A percentile compares a stretch with the other conserved stretches of the same genome.
These are phyloP conservation scores for Lanmaoa pseudosensibilis DNA, from an alignment of 768 basidiomycete species.

Conservation along the genomic window DNA sequence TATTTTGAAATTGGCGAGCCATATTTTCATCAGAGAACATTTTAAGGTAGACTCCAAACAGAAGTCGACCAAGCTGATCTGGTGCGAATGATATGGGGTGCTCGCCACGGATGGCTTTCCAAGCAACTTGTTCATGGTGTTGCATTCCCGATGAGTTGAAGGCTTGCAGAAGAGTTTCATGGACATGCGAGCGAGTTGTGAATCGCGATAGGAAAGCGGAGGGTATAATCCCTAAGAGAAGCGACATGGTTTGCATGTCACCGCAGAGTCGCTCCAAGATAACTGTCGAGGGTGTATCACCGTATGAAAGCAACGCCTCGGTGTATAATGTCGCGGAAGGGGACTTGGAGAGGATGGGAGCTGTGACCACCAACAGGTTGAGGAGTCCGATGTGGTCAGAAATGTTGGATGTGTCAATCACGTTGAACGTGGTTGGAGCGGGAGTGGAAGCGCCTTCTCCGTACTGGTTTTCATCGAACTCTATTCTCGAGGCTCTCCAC, in stretches of 20 bases:
- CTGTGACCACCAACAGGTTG: slow-evolving; percentile 24
- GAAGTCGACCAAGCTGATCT: slow-evolving; percentile 24
- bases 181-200: slow-evolving; percentile 30
- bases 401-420: slow-evolving; percentile 36
- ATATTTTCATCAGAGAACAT: slow-evolving; percentile 35
- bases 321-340: slow-evolving; percentile 31
- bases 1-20: slow-evolving; percentile 6
- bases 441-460: slow-evolving; percentile 7
- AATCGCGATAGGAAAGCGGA: slow-evolving; percentile 27
- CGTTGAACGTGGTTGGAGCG: slow-evolving; percentile 32
- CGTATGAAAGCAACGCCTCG: slow-evolving; percentile 22
- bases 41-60: slow-evolving; percentile 28
- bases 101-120: slow-evolving; percentile 20
- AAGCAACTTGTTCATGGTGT: slow-evolving; percentile 26
- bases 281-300: slow-evolving; percentile 6
- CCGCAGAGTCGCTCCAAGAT: slow-evolving; percentile 29
- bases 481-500: slow-evolving; percentile 27
- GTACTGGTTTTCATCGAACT: slow-evolving; percentile 25
- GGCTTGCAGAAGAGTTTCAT: slow-evolving; percentile 18
- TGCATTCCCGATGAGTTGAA: not conserved
- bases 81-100: slow-evolving; percentile 20
- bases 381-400: slow-evolving; percentile 32
- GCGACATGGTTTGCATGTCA: slow-evolving; percentile 28
- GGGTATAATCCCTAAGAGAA: slow-evolving; percentile 30
- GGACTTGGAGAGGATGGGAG: slow-evolving; percentile 25